These are phyloP conservation scores for Amauroascus niger DNA, from an alignment of 2,329 filamentous ascomycete genomes.

Conservation along the genomic window DNA sequence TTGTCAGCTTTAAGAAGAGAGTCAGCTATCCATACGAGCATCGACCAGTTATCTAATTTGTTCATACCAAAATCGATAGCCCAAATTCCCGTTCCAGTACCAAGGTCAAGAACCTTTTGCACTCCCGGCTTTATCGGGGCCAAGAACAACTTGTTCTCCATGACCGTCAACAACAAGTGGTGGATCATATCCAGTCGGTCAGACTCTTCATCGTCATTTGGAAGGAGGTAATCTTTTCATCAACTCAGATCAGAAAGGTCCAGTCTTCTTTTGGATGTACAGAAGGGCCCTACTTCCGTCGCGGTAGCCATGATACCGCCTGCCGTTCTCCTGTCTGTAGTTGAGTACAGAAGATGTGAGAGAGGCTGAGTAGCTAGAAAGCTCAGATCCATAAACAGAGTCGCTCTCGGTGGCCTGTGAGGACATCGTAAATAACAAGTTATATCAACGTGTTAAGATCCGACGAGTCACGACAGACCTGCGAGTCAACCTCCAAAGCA, in stretches of 20 bases:
- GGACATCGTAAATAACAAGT: background rate
- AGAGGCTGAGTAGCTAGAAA: constrained; percentile 3
- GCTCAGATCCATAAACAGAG: background rate
- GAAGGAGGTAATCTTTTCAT: constrained; percentile 19
- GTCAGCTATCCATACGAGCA: background rate
- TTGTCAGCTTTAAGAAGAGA: constrained; percentile 4
- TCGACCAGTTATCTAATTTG: background rate
- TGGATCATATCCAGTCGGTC: constrained; percentile 21
- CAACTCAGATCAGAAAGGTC: background rate
- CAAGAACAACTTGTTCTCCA: constrained; percentile 38
- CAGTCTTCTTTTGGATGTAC: background rate
- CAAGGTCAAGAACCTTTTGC: constrained; percentile 41
- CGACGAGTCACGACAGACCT: background rate
- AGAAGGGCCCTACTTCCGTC: constrained; percentile 12
- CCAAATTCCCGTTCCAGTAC: constrained; percentile 40
- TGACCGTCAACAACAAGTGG: constrained; percentile 41
- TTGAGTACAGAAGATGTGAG: constrained; percentile 15
- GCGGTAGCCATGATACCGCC: constrained; percentile 17
- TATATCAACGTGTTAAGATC: background rate
- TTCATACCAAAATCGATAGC: constrained; percentile 24
- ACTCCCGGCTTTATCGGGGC: constrained; percentile 34
- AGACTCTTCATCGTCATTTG: constrained; percentile 19
- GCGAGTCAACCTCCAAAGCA: background rate
- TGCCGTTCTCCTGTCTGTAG: constrained; percentile 19
- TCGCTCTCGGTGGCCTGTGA: background rate